Evolutionary conservation across 2,329 filamentous ascomycete species (phyloP), one percentile per base, ranked within the genome.

Genomic region (Graphium sp.): DNA sequence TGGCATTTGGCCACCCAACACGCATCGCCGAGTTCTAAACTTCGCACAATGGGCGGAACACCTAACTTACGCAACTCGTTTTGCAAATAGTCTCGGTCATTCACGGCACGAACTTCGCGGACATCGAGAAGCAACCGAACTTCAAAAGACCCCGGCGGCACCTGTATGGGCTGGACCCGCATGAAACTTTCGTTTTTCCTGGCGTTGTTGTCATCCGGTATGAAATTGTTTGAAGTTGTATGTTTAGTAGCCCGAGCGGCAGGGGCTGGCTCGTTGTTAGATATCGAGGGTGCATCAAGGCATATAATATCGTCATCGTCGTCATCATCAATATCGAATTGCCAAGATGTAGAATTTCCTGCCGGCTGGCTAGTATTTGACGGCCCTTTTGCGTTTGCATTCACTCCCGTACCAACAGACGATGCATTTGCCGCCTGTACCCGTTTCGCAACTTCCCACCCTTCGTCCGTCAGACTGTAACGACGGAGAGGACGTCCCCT

Each of bases 1-100:
- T 71, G 59, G 41, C 68, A 71, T 45, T 77, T 82, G 22, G 81
- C 81, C 19, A 89, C 62, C 81, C 81, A 89, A 34, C 83, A 63
- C 0, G 70, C 71, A 42, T 89, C 81, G 1, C 81, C 81, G 2
- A 87, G 55, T 35, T 79, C 72, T 18, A 87, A 55, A 5, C 67
- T 60, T 12, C 77, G 67, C 47, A 81, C 72, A 13, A 78, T 65
- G 0, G 76, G 71, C 13, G 54, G 60, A 12, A 78, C 62, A 1
- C 72, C 74, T 36, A 65, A 69, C 38, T 79, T 76, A 8, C 57
- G 53, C 9, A 89, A 63, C 41, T 82, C 71, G 14, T 76, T 66
- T 39, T 77, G 66, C 45, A 87, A 77, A 41, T 85, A 85, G 39
- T 83, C 75, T 31, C 80, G 62, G 41, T 87, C 77, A 17, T 64